Evolutionary conservation across 305 asterid genomes (phyloP), one percentile per base, ranked within the genome.

Genomic region (Plantago lanceolata): DNA sequence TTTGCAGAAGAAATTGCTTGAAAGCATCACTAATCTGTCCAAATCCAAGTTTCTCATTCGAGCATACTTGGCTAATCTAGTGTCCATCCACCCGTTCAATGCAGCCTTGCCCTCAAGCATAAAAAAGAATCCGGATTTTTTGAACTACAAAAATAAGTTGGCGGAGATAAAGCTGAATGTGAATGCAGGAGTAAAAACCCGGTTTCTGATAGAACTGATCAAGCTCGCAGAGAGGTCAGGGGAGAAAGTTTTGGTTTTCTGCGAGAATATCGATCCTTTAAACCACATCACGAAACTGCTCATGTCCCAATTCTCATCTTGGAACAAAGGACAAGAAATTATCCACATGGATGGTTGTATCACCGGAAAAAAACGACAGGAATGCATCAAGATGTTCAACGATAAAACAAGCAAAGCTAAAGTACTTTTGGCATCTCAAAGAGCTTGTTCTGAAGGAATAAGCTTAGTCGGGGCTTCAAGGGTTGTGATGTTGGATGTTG

Each of bases 391-490:
- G 18, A 51, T 59, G 6, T 75, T 85, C 70, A 89, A 89, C 59
- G 75, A 84, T 19, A 78, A 68, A 14, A 13, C 17, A 0, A 69
- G 88, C 3, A 49, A 69, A 12, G 88, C 75, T 0, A 84, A 73
- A 70, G 94, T 86, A 35, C 69, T 89, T 48, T 68, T 89, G 15
- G 96, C 95, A 1, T 86, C 96, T 3, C 78, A 68, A 28, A 76
- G 24, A 60, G 89, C 92, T 12, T 87, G 95, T 71, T 68, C 80
- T 4, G 92, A 90, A 59, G 97, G 96, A 1, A 85, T 90, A 29
- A 84, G 69, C 71, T 55, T 90, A 4, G 86, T 84, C 3, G 97
- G 94, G 17, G 94, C 91, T 1, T 89, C 92, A 0, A 78, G 95
- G 18, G 95, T 87, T 0, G 88, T 87, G n/a, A 51, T 87, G 60